Base-by-base conservation (phyloP, 176 grass and related monocot species). In the Oryza punctata region DNA sequence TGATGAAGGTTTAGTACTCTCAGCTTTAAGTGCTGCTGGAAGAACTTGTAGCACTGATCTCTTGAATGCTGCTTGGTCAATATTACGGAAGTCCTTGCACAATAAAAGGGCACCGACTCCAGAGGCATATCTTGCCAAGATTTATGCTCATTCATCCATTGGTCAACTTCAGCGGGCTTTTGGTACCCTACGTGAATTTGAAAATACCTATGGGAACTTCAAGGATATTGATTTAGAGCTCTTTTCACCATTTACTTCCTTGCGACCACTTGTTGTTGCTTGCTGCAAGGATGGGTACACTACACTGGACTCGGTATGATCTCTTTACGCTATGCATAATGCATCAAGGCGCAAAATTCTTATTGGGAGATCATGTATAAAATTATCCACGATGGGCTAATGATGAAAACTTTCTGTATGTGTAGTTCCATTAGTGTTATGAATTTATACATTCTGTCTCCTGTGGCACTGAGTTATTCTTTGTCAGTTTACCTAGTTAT, bases 191-290 rank as follows among this genome's bases (percentile, higher is more conserved):
- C 91, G 72, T 71, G 97, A 99, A 83, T 84, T 94, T 89, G 97
- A 99, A 85, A 96, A 86, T 88, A 90, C 85, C 73, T 96, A 96
- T 82, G 88, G 86, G 29, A 91, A 92, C 86, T 73, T 80, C 72
- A 81, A 81, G 63, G 69, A 73, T 60, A 75, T 88, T 85, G 91
- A 99, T 91, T 75, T 49, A 72, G 91, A 99, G 80, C 87, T 99
- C 27, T 96, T 99, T 70, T 99, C 93, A 3, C 97, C 97, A 54
- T 99, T 99, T 74, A 94, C 93, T 40, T 96, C 97, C 49, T 82
- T 99, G 89, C 71, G 84, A 77, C 91, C 97, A 21, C 73, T 99
- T 83, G 97, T 96, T 77, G 71, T 94, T 65, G 97, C 97, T 63
- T 99, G 97, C 85, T 90, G 89, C 71, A 93, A 93, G 74, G 87